A percentile compares a stretch with the other conserved stretches of the same genome.
Evolutionary conservation across 2,329 filamentous ascomycete genomes (phyloP).

Genomic region (Xylariaceae sp.): DNA sequence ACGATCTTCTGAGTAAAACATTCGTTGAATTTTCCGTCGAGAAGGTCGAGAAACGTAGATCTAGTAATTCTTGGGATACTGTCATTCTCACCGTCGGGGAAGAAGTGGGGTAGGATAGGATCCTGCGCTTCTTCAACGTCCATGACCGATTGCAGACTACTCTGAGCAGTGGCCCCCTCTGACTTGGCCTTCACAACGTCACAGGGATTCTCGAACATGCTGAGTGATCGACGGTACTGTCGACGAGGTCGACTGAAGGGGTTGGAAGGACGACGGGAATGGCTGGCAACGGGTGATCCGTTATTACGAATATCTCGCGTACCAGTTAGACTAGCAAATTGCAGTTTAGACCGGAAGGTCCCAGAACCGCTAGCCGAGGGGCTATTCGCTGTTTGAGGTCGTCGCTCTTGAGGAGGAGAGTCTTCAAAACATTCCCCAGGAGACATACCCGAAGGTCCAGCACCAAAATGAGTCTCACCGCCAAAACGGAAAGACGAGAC

Average conservation of each 20-base stretch:
- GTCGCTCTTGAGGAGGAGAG: conserved; percentile 76
- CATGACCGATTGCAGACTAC: conserved; percentile 74
- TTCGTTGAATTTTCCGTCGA: conserved; percentile 82
- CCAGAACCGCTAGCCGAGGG: conserved; percentile 56
- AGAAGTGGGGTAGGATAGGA: conserved; percentile 82
- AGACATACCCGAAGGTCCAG: conserved; percentile 67
- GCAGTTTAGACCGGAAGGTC: conserved; percentile 65
- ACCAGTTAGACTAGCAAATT: conserved; percentile 65
- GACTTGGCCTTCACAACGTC: conserved; percentile 85
- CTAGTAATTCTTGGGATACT: conserved; percentile 86
- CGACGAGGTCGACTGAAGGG: conserved; percentile 79
- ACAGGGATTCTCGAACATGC: conserved; percentile 95
- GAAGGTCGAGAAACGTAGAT: conserved; percentile 80
- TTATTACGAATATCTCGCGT: conserved; percentile 61
- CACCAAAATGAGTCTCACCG: conserved; percentile 47
- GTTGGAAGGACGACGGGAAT: conserved; percentile 75
- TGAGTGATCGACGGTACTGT: conserved; percentile 88
- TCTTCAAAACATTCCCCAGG: conserved; percentile 81
- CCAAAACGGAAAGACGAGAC: conserved; percentile 80
- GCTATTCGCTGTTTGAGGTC: conserved; percentile 65
- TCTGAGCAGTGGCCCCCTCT: conserved; percentile 59
- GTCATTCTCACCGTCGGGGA: conserved; percentile 79
- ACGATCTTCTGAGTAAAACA: conserved; percentile 82
- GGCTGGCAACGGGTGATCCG: conserved; percentile 75
- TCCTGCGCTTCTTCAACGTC: conserved; percentile 80